Evolutionary conservation across 1,284 basidiomycete genomes (phyloP).

Genomic region (Cutaneotrichosporon spelunceum): DNA sequence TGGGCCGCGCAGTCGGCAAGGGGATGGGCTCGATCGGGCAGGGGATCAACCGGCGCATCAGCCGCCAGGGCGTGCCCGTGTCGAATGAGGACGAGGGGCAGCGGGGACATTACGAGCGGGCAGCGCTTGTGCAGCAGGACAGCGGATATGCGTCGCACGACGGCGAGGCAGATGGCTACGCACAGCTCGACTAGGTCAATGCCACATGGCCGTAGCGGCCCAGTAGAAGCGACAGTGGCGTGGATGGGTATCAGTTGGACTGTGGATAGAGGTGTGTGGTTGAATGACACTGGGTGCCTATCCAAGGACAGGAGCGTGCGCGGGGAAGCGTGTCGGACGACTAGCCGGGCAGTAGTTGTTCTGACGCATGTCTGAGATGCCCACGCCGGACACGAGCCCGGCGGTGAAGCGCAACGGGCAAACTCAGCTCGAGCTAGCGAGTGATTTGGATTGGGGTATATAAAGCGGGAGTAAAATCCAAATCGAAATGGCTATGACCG

Average conservation of each 20-base stretch:
- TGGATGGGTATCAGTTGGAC: too few relatives aligned
- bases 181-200: slow-evolving; percentile 19
- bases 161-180: slow-evolving; percentile 18
- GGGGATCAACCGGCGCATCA: slow-evolving; percentile 11
- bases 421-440: too few relatives aligned
- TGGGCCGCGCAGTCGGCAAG: slow-evolving; percentile 13
- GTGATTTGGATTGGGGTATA: neutral
- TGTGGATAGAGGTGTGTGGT: too few relatives aligned
- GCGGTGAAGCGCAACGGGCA: too few relatives aligned
- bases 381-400: too few relatives aligned
- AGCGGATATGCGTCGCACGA: slow-evolving; percentile 2
- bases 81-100: slow-evolving; percentile 7
- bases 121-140: neutral
- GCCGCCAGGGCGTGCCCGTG: neutral
- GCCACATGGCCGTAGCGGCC: too few relatives aligned
- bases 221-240: too few relatives aligned
- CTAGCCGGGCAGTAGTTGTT: too few relatives aligned
- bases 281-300: too few relatives aligned
- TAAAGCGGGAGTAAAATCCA: neutral
- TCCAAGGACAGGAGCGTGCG: neutral
- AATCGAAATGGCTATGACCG: neutral
- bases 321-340: too few relatives aligned
- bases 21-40: slow-evolving; percentile 7
- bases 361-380: too few relatives aligned
- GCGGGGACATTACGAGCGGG: neutral